Evolutionary conservation across 306 rosid genomes (phyloP).

Genomic region (Crotalaria pallida): DNA sequence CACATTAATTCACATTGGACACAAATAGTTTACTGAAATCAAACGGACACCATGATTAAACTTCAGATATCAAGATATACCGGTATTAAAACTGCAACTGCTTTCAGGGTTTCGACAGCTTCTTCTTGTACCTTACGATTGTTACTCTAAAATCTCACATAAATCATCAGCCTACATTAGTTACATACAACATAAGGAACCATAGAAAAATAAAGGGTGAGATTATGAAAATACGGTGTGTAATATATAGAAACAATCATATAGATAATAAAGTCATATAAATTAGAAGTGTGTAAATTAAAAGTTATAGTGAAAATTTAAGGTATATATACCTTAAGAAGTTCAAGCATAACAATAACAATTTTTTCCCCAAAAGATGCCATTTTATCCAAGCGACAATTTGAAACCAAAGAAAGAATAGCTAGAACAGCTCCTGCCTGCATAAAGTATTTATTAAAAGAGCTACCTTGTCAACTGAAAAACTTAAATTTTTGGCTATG

Average conservation of each 20-base stretch:
- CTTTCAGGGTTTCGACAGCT: conserved; percentile 11
- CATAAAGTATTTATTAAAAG: background rate
- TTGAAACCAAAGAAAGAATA: background rate
- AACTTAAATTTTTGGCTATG: background rate
- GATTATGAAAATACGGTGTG: background rate
- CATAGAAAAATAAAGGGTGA: background rate
- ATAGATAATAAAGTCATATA: background rate
- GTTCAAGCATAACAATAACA: background rate
- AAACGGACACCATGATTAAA: background rate
- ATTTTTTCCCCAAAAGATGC: background rate
- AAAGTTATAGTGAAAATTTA: background rate
- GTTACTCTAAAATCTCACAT: conserved; percentile 18
- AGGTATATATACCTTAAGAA: conserved; percentile 20
- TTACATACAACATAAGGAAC: background rate
- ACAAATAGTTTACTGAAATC: background rate
- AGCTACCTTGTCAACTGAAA: background rate
- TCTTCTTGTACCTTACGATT: background rate
- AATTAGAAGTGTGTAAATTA: background rate
- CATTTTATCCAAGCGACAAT: background rate
- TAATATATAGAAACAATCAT: background rate
- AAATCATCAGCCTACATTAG: background rate
- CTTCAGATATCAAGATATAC: conserved; percentile 11
- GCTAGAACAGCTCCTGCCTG: conserved; percentile 2
- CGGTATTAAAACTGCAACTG: background rate
- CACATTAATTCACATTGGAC: background rate